Base-by-base conservation (phyloP, 495 filamentous ascomycete genomes). In the Collariella sp. region DNA sequence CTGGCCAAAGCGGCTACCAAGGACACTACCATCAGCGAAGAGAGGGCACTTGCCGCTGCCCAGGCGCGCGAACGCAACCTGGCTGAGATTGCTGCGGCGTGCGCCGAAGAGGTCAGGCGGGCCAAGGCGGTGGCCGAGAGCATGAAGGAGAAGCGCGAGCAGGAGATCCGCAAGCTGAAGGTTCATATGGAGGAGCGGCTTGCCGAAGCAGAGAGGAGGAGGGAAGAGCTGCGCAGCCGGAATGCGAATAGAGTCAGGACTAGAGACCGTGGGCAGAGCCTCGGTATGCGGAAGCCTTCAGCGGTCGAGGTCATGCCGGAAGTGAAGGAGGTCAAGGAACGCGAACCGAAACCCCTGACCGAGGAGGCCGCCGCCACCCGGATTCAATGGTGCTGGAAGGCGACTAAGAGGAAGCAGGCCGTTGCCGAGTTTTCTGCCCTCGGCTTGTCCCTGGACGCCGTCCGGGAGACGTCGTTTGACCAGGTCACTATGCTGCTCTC, bases 101-200 rank as follows among this genome's bases (percentile, higher is more conserved):
- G 94, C 66, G 91, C 94, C 48, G 91, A 91, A 65, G 93, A 98
- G 70, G 93, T 98, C 44, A 86, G 86, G 60, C 79, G 91, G 43
- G 93, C 94, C 47, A 98, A 98, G 76, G 85, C 86, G 44, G 80
- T 95, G 43, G 93, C 93, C 2, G 88, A 95, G 72, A 91, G 84
- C 54, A 91, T 88, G 72, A 88, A 91, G 64, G 90, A 91, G 72
- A 85, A 86, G 65, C 84, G 91, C 57, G 89, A 93, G 53, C 86
- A 88, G 40, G 90, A 97, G 55, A 81, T 89, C 59, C 80, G 78
- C 61, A 86, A 83, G 57, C 67, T 91, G 52, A 75, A 69, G 56
- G 62, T 82, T 40, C 89, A 96, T 59, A 87, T 95, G 83, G 86
- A 93, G 59, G 89, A 90, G 70, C 84, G 89, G 54, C 79, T 91